Evolutionary conservation across 2,329 filamentous ascomycete genomes (phyloP).

Genomic region (Xylariales sp.): DNA sequence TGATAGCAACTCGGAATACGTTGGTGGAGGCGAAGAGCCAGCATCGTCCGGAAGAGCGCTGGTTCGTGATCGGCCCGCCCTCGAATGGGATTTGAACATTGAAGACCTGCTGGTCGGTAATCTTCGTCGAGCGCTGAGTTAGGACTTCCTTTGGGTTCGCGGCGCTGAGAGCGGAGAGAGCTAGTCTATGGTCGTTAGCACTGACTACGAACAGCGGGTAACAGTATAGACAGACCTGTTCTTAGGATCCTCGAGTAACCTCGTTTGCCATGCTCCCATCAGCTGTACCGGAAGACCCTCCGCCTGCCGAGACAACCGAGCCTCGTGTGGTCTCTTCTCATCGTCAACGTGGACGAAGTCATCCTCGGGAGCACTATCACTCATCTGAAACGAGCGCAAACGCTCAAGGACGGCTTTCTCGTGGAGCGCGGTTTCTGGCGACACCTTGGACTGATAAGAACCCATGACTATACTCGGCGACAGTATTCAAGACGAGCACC

Average conservation of each 20-base stretch:
- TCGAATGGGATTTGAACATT: constrained; percentile 79
- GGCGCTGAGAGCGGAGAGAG: constrained; percentile 66
- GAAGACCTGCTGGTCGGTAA: constrained; percentile 74
- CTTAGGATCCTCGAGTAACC: constrained; percentile 60
- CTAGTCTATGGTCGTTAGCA: no score
- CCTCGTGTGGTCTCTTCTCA: constrained; percentile 30
- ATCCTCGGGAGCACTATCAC: constrained; percentile 31
- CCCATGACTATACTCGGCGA: constrained; percentile 34
- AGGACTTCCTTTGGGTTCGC: constrained; percentile 64
- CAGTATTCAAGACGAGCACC: not conserved
- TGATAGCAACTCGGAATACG: constrained; percentile 81
- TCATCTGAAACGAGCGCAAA: constrained; percentile 40
- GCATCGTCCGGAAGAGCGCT: constrained; percentile 75
- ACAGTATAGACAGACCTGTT: constrained; percentile 56
- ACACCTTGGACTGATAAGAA: constrained; percentile 36
- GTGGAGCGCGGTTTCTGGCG: constrained; percentile 21
- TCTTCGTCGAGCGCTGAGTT: constrained; percentile 55
- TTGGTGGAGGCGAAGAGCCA: constrained; percentile 94
- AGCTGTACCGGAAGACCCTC: constrained; percentile 47
- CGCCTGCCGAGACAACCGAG: constrained; percentile 24
- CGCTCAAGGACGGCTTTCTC: constrained; percentile 43
- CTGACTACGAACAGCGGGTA: no score
- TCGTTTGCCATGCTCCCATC: constrained; percentile 55
- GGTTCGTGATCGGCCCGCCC: constrained; percentile 79
- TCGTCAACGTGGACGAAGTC: constrained; percentile 49